phyloP scores from a whole-genome alignment of 768 basidiomycete species.

The Austroboletus eburneus region DNA sequence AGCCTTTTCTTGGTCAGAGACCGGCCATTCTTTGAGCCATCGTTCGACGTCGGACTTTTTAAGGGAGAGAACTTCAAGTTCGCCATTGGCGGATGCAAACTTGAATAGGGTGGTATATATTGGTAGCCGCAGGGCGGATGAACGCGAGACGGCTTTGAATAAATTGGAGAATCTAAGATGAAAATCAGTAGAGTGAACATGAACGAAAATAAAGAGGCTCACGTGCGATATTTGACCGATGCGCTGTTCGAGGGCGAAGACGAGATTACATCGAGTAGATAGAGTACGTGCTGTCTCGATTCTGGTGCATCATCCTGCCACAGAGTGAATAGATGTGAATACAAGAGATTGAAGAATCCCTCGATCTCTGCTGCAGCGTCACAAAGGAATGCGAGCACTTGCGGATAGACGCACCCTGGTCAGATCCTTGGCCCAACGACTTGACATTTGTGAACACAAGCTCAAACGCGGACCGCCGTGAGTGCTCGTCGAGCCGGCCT shows the following conservation, averaged over 20 bases:
- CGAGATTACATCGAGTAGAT: slow-evolving; percentile 52
- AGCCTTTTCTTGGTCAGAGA: slow-evolving; percentile 58
- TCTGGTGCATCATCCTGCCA: slow-evolving; percentile 54
- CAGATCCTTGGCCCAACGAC: slow-evolving; percentile 69
- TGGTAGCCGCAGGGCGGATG: slow-evolving; percentile 56
- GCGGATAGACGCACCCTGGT: slow-evolving; percentile 53
- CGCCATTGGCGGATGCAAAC: slow-evolving; percentile 54
- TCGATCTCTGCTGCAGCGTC: slow-evolving; percentile 56
- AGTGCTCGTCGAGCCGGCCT: slow-evolving; percentile 50
- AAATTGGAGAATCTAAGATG: slow-evolving; percentile 66
- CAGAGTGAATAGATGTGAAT: slow-evolving; percentile 64
- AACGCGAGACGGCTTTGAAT: slow-evolving; percentile 71
- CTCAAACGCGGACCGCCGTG: slow-evolving; percentile 52
- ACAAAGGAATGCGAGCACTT: slow-evolving; percentile 2
- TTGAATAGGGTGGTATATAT: slow-evolving; percentile 63
- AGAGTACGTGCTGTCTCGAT: slow-evolving; percentile 45
- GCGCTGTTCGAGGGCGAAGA: slow-evolving; percentile 49
- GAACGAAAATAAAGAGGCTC: slow-evolving; percentile 1
- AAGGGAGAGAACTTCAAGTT: slow-evolving; percentile 59
- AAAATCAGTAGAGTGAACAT: slow-evolving; percentile 4
- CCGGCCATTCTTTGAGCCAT: slow-evolving; percentile 75
- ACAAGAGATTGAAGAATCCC: slow-evolving; percentile 84
- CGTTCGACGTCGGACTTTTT: slow-evolving; percentile 60
- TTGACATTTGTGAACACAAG: slow-evolving; percentile 61
- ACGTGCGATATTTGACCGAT: slow-evolving; percentile 77